Evolutionary conservation across 305 asterid species (phyloP).

Genomic region (Solanum hybrid): DNA sequence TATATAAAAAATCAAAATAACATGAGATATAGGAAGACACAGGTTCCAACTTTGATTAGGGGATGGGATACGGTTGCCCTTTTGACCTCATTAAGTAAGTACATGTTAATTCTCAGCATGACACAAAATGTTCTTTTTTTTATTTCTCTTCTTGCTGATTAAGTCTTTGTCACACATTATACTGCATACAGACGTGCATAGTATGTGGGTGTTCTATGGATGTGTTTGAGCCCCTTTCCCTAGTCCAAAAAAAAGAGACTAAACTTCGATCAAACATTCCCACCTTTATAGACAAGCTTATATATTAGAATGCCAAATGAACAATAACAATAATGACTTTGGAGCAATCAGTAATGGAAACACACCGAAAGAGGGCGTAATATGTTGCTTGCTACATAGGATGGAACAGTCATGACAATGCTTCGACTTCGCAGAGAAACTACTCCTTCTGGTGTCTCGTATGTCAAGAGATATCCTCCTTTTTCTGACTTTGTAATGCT

Average conservation of each 20-base stretch:
- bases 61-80: not conserved
- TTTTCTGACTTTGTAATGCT: constrained; percentile 45
- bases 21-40: not conserved
- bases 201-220: not conserved
- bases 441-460: constrained; percentile 76
- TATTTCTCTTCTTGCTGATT: not conserved
- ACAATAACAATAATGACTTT: not conserved
- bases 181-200: not conserved
- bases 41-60: not conserved
- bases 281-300: not conserved
- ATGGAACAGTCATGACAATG: constrained; percentile 81
- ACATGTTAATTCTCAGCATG: not conserved
- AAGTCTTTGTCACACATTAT: not conserved
- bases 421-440: constrained; percentile 61
- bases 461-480: constrained; percentile 54
- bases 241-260: not conserved
- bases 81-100: not conserved
- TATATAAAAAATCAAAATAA: not conserved
- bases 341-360: constrained; percentile 9
- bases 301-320: not conserved
- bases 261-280: not conserved
- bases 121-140: not conserved
- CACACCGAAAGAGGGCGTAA: constrained; percentile 88
- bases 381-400: constrained; percentile 71
- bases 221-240: not conserved